A percentile compares a stretch with the other conserved stretches of the same genome.
phyloP scores from a whole-genome alignment of 129 eudicot genomes.

The Oenanthe sinensis region DNA sequence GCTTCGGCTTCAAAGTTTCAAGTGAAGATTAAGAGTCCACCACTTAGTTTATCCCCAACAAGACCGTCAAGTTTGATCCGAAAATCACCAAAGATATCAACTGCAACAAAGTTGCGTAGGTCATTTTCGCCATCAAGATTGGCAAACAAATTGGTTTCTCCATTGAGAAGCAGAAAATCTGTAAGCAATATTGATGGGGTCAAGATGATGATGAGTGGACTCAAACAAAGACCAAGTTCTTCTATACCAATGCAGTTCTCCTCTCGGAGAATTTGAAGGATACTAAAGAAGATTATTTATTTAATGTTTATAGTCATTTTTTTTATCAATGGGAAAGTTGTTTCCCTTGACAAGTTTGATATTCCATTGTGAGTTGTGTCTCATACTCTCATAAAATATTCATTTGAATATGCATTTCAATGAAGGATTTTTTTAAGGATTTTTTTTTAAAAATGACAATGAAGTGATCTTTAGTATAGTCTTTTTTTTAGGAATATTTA shows the following conservation, averaged over 20 bases:
- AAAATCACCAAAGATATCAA: constrained; percentile 27
- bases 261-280: constrained; percentile 29
- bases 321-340: background rate
- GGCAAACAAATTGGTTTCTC: constrained; percentile 70
- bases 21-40: constrained; percentile 49
- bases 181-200: constrained; percentile 32
- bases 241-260: constrained; percentile 37
- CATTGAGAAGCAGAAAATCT: constrained; percentile 61
- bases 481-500: too few species aligned
- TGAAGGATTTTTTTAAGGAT: too few species aligned
- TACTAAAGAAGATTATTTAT: background rate
- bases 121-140: constrained; percentile 90
- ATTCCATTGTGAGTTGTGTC: background rate
- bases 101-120: constrained; percentile 63
- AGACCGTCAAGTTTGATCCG: constrained; percentile 18
- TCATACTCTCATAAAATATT: background rate
- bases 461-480: background rate
- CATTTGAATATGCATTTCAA: background rate
- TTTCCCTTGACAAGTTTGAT: constrained; percentile 1
- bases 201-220: constrained; percentile 74
- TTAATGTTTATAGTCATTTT: background rate
- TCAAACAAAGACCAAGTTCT: constrained; percentile 55
- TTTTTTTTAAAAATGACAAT: background rate
- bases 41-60: constrained; percentile 39
- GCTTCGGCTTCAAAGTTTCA: constrained; percentile 37